phyloP scores from a whole-genome alignment of 208 protist genomes.

The Zelonia costaricensis region DNA sequence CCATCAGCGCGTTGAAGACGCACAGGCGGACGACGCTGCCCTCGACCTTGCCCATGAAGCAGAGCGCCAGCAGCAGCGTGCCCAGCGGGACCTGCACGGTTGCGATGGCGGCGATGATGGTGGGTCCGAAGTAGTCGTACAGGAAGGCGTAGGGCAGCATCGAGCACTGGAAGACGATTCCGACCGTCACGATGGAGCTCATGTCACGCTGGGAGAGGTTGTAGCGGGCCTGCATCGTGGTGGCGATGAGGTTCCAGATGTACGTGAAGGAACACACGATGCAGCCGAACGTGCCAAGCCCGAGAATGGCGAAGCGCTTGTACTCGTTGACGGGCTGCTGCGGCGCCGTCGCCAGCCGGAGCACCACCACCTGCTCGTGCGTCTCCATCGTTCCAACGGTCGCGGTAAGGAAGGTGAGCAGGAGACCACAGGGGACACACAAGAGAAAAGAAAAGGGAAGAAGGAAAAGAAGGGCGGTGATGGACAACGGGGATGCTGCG shows the following conservation, averaged over 20 bases:
- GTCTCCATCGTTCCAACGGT: constrained; percentile 13
- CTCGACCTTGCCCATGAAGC: constrained; percentile 39
- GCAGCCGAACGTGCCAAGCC: constrained; percentile 40
- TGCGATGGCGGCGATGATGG: constrained; percentile 32
- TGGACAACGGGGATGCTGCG: too few relatives aligned
- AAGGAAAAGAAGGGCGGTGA: background rate
- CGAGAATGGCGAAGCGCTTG: constrained; percentile 35
- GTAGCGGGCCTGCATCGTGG: constrained; percentile 37
- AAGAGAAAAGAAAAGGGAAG: background rate
- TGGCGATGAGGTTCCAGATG: constrained; percentile 51
- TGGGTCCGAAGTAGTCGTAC: constrained; percentile 55
- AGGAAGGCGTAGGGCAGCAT: constrained; percentile 47
- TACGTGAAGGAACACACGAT: constrained; percentile 42
- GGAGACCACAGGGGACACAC: background rate
- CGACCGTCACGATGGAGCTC: constrained; percentile 52
- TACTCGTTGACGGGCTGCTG: constrained; percentile 35
- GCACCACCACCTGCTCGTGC: constrained; percentile 21
- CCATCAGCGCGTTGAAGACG: constrained; percentile 37
- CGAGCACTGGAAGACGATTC: constrained; percentile 33
- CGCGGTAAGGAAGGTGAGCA: background rate
- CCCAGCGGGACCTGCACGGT: constrained; percentile 31
- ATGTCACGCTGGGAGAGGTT: constrained; percentile 52
- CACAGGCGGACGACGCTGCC: constrained; percentile 31
- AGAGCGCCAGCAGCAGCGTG: constrained; percentile 37
- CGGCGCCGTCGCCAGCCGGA: constrained; percentile 16